Conservation (phyloP, 305 asterid species). For the Plantago lanceolata region DNA sequence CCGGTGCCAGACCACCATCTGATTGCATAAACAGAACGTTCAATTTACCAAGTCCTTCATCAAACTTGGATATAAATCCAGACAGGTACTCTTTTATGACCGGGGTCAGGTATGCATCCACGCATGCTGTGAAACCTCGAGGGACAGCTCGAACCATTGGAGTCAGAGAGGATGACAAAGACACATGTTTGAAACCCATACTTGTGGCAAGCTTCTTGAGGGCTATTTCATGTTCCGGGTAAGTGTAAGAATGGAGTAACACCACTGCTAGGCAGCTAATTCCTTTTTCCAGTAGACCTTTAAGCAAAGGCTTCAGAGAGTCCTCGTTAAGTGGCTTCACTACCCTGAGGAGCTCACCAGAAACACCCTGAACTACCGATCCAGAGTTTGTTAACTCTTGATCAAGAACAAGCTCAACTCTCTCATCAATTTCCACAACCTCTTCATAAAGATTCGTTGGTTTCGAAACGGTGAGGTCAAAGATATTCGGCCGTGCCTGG, state of each 20-base stretch:
- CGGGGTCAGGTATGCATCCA: conserved; percentile 92
- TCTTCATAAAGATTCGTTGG: conserved; percentile 90
- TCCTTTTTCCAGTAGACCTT: conserved; percentile 59
- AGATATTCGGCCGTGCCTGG: conserved; percentile 93
- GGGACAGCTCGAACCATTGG: conserved; percentile 99
- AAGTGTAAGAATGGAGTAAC: conserved; percentile 92
- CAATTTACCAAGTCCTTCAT: conserved; percentile 57
- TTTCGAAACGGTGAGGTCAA: conserved; percentile 85
- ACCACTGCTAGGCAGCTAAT: conserved; percentile 81
- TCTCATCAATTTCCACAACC: conserved; percentile 88
- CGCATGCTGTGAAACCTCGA: conserved; percentile 94
- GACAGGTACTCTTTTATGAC: conserved; percentile 80
- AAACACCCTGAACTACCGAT: conserved; percentile 60
- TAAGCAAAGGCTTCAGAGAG: conserved; percentile 54
- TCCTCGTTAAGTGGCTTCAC: conserved; percentile 72
- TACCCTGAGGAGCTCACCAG: conserved; percentile 82
- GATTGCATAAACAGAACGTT: conserved; percentile 95
- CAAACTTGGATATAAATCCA: conserved; percentile 94
- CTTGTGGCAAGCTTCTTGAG: conserved; percentile 63
- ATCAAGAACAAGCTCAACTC: conserved; percentile 72
- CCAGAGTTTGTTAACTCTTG: conserved; percentile 33
- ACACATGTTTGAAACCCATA: conserved; percentile 89
- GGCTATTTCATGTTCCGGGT: conserved; percentile 63
- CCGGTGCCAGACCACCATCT: conserved; percentile 98
- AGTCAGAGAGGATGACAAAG: conserved; percentile 84